Conservation (phyloP, 805 yeast genomes). For the Saccharomyces mikatae region DNA sequence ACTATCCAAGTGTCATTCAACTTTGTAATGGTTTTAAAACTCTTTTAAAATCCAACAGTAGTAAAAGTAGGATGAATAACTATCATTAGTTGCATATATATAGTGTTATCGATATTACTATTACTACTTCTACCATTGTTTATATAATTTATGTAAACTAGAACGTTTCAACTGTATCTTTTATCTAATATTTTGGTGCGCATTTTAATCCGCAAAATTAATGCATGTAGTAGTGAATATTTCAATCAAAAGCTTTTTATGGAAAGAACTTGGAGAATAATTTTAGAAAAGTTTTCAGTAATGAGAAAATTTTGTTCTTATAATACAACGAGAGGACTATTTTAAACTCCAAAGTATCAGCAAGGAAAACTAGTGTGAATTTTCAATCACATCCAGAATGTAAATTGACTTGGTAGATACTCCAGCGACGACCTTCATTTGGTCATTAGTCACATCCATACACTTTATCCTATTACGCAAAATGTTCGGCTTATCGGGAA, state of each 20-base stretch:
- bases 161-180: background rate
- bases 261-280: too few species aligned
- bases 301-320: too few species aligned
- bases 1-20: slow-evolving; percentile 81
- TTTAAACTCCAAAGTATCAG: too few species aligned
- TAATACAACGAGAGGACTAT: too few species aligned
- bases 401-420: slow-evolving; percentile 12
- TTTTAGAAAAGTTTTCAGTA: background rate
- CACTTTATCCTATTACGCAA: slow-evolving; percentile 24
- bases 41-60: slow-evolving; percentile 32
- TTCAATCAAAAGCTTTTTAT: too few species aligned
- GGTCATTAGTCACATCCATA: slow-evolving; percentile 11
- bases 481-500: slow-evolving; percentile 28
- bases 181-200: background rate
- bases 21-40: slow-evolving; percentile 94
- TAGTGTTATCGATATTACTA: background rate
- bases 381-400: slow-evolving; percentile 1
- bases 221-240: background rate
- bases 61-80: slow-evolving; percentile 8
- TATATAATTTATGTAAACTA: background rate
- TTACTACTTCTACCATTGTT: background rate
- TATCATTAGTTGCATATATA: background rate
- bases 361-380: too few species aligned
- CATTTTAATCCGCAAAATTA: too few species aligned
- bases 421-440: slow-evolving; percentile 10